Evolutionary conservation across 1,284 basidiomycete species (phyloP).

Genomic region (Ceratobasidium papillatum): DNA sequence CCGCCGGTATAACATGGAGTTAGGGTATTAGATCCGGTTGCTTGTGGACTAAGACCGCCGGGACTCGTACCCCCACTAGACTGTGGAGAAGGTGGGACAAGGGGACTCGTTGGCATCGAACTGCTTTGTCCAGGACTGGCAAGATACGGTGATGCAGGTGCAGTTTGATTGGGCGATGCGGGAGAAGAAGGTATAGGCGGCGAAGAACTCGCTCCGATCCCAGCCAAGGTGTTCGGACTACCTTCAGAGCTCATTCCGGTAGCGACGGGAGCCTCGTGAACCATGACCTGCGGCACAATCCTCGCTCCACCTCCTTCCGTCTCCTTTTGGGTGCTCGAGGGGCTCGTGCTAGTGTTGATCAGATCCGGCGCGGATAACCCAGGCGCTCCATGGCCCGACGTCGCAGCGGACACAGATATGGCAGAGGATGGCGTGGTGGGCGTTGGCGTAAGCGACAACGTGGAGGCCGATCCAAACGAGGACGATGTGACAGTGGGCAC

Average conservation of each 20-base stretch:
- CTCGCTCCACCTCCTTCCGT: background rate
- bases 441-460: background rate
- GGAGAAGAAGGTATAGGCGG: background rate
- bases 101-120: background rate
- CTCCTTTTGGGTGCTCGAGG: background rate
- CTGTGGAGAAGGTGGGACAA: background rate
- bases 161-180: background rate
- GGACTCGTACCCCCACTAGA: background rate
- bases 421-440: background rate
- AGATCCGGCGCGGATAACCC: background rate
- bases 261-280: background rate
- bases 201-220: background rate
- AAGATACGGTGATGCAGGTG: background rate
- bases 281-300: background rate
- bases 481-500: background rate
- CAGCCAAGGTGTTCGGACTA: background rate
- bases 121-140: background rate
- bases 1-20: background rate
- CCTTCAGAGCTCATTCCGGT: background rate
- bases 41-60: background rate
- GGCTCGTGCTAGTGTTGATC: slow-evolving; percentile 1
- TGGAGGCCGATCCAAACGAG: background rate
- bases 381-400: slow-evolving; percentile 12
- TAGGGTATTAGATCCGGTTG: background rate
- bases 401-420: background rate